Base-by-base conservation (phyloP, 225 moss, liverwort and hornwort genomes). In the Takakia lepidozioides region DNA sequence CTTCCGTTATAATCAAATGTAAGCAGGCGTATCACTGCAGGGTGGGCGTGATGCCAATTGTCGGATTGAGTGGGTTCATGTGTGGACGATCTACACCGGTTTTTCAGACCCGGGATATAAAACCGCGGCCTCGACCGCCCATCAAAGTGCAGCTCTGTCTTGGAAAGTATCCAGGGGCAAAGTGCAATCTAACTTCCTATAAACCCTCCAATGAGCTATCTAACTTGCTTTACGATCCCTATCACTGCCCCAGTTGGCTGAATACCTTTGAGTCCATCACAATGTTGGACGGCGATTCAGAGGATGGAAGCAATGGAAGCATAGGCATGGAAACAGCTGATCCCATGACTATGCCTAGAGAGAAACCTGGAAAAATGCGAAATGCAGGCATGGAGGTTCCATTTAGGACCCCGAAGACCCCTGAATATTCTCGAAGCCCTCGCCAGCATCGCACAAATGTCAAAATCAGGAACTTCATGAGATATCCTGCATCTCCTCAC, bases 31-130 rank as follows among this genome's bases (percentile, higher is more conserved):
- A n/a, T n/a, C n/a, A n/a, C n/a, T n/a, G n/a, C 71, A 77, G 76
- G 35, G 48, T 76, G 9, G 76, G 76, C 19, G 56, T 64, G 23
- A 71, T 71, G 67, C 76, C 76, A 18, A 37, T 71, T 13, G 63
- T 56, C 36, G 76, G 76, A 17, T 39, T 77, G 41, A 63, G 38
- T 44, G 76, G 76, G 23, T 71, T 71, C 49, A 29, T 77, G 28
- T 38, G 60, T 21, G 76, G 71, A 48, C 54, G 67, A 51, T 59
- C 63, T 15, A 46, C 59, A 30, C 66, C 71, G 27, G 30, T 46
- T 15, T 43, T 71, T 10, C 55, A 28, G 10, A 67, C 67, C 3
- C 52, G 36, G 27, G 41, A 64, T 35, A 18, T 60, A 14, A 77
- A 35, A 28, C 47, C 39, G 41, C 54, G 48, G 19, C 27, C 59